Evolutionary conservation across 2,329 filamentous ascomycete species (phyloP), one percentile per base, ranked within the genome.

Genomic region (Colletotrichum aenigma): DNA sequence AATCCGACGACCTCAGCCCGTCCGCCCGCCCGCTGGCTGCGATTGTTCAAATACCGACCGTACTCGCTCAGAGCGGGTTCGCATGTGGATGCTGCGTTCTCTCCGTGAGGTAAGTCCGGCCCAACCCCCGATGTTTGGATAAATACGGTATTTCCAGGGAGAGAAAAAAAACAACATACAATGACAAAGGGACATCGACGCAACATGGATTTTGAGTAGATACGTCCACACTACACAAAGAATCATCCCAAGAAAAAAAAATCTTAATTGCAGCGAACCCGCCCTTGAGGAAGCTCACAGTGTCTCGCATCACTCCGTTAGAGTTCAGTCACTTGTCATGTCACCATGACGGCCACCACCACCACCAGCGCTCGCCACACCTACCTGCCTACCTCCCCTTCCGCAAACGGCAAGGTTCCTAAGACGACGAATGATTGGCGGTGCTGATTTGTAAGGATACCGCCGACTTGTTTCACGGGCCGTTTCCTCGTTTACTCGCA

Each of bases 291-390:
- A 62, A 70, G 56, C 56, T 61, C 67, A 62, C 18, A 58, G 71
- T 72, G 69, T 75, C 73, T 75, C 73, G 38, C 70, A 75, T 75
- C 38, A 16, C 70, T 32, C 21, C 60, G 21, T 73, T 75, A 72
- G 43, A 73, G 73, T 75, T 75, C 43, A 75, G 58, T 73, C 70
- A 75, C 73, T 72, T 64, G 73, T 75, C 70, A 75, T 68, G 70
- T 71, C 72, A 52, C 62, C 32, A 30, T 72, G 69, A 72, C 69
- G 69, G 69, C 15, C 55, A 71, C 69, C 43, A 62, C 36, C 58
- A 38, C 66, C 65, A 52, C 43, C 18, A 69, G 9, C 34, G 26
- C 56, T 64, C 58, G 24, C 58, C 18, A 38, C n/a, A 38, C 28
- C 32, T 21, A 16, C 6, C 28, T 64, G 10, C 9, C 13, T 36